Evolutionary conservation across 495 filamentous ascomycete species (phyloP).

Genomic region (Pseudomonodictys pantanalensis): DNA sequence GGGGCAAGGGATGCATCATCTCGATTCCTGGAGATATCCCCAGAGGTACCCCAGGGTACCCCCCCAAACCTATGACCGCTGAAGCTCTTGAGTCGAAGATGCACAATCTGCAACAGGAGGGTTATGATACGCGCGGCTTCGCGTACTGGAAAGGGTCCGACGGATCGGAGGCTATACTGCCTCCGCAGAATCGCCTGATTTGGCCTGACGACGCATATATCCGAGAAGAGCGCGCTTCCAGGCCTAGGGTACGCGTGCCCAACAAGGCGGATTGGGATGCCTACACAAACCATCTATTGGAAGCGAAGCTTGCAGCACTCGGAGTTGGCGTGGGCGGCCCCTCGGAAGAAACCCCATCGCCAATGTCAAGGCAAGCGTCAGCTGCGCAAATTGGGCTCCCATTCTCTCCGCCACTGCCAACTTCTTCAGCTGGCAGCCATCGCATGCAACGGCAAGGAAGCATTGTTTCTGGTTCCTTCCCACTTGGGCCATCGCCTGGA

Average conservation of each 20-base stretch:
- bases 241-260: conserved; percentile 69
- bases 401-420: conserved; percentile 71
- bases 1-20: conserved; percentile 39
- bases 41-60: conserved; percentile 28
- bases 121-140: conserved; percentile 74
- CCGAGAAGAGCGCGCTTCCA: conserved; percentile 49
- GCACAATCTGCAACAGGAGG: conserved; percentile 66
- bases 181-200: conserved; percentile 61
- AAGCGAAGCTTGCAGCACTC: conserved; percentile 86
- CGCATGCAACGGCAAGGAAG: conserved; percentile 30
- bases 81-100: conserved; percentile 64
- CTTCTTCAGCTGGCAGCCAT: conserved; percentile 62
- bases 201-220: conserved; percentile 69
- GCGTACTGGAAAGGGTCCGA: conserved; percentile 31
- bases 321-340: conserved; percentile 78
- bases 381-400: conserved; percentile 58
- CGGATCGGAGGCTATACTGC: not conserved
- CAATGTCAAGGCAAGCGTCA: conserved; percentile 60
- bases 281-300: conserved; percentile 75
- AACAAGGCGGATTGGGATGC: conserved; percentile 75
- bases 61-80: conserved; percentile 57
- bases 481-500: conserved; percentile 31
- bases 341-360: conserved; percentile 54
- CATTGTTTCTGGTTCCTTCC: conserved; percentile 33
- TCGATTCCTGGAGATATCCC: conserved; percentile 34